Base-by-base conservation (phyloP, 192 early-diverging fungal genomes). In the Coemansia guatemalensis region DNA sequence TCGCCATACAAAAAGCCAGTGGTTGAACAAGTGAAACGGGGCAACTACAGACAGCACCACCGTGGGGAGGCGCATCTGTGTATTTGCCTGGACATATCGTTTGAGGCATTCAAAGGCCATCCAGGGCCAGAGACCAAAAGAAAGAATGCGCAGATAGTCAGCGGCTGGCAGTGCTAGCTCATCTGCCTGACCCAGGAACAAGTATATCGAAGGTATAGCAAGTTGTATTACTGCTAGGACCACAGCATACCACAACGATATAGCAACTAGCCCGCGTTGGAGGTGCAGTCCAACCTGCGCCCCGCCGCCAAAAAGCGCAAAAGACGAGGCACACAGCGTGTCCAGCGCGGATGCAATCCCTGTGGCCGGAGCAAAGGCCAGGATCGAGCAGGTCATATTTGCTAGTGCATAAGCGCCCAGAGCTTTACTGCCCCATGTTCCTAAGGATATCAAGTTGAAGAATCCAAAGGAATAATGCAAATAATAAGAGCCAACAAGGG, bases 31-130 rank as follows among this genome's bases (percentile, higher is more conserved):
- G 64, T 81, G 78, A 8, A 75, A 35, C 3, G 62, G 72, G n/a
- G 58, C 66, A 18, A 68, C 73, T 3, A 48, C 58, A 0, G 63
- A 62, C 7, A 81, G 62, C 8, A 68, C 69, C 47, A 69, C 39
- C 20, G 78, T 61, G 2, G 82, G 84, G 0, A 93, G 88, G 20
- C 87, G 82, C 95, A 98, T 95, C 68, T 70, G 67, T 4, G 87
- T 91, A 75, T 97, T 95, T 4, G 88, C 88, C 69, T 96, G 91
- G 21, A 95, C 74, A 65, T 84, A 97, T 56, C 92, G 84, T 56
- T 92, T 92, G n/a, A 93, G 71, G 61, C 90, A 91, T 65, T 96
- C 94, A 82, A 90, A 89, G 14, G 91, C 84, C 69, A 97, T 82
- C 73, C 82, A 88, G 0, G 94, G 91, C 58, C 90, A 88, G 26